Percentiles rank a stretch among this genome's conserved stretches.
Conservation (phyloP, 2,329 filamentous ascomycete species). For the Aspergillus sp. region DNA sequence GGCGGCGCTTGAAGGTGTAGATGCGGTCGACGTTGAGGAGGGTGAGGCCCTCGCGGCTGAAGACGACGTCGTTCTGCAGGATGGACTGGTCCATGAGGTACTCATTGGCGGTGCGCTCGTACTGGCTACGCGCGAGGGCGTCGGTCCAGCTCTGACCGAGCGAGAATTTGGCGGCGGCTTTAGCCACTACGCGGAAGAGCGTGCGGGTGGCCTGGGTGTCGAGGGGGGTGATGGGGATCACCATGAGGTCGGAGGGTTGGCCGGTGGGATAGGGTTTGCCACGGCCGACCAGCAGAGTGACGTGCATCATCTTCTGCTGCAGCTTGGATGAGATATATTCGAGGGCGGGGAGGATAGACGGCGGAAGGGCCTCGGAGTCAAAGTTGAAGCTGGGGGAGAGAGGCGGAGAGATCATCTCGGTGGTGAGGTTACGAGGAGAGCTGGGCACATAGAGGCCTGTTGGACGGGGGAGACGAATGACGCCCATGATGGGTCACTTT, state of each 20-base stretch:
- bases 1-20: constrained; percentile 43
- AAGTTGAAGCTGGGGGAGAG: constrained; percentile 37
- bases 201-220: constrained; percentile 28
- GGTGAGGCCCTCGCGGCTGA: constrained; percentile 43
- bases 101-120: constrained; percentile 34
- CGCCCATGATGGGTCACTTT: constrained; percentile 32
- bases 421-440: constrained; percentile 34
- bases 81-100: constrained; percentile 44
- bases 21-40: constrained; percentile 45
- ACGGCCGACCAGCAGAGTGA: constrained; percentile 40
- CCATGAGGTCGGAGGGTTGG: constrained; percentile 35
- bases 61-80: constrained; percentile 44
- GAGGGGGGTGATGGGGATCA: constrained; percentile 36
- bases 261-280: constrained; percentile 39
- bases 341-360: constrained; percentile 37
- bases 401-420: constrained; percentile 42
- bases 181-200: constrained; percentile 34
- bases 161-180: constrained; percentile 36
- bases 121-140: constrained; percentile 34
- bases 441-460: constrained; percentile 34
- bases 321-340: constrained; percentile 43
- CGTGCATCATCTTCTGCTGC: constrained; percentile 36
- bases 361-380: constrained; percentile 35
- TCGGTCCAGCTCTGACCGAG: constrained; percentile 39
- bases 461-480: constrained; percentile 34